Conservation (phyloP, 2,329 filamentous ascomycete genomes). For the Aspergillus sp. region DNA sequence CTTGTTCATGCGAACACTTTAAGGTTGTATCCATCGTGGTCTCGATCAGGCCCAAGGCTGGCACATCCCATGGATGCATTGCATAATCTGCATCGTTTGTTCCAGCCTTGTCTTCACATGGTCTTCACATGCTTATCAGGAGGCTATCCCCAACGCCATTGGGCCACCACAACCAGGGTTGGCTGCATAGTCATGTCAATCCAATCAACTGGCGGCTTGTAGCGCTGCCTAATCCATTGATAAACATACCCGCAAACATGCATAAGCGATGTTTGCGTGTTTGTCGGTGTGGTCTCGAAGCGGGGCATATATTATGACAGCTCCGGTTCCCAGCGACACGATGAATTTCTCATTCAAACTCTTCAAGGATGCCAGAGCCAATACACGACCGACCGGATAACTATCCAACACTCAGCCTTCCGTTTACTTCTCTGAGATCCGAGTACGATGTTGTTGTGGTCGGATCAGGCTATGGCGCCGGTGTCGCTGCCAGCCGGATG, state of each 20-base stretch:
- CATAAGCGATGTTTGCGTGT: background rate
- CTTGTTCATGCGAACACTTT: background rate
- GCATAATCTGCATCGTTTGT: background rate
- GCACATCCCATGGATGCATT: too few species aligned
- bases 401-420: conserved; percentile 4
- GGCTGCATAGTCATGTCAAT: background rate
- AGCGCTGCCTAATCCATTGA: too few species aligned
- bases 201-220: background rate
- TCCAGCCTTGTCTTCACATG: background rate
- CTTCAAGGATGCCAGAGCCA: too few species aligned
- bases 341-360: too few species aligned
- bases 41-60: background rate
- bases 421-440: background rate
- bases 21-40: too few species aligned
- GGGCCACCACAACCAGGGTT: too few species aligned
- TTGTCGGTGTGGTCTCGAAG: background rate
- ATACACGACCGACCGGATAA: conserved; percentile 13
- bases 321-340: background rate
- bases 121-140: background rate
- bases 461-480: conserved; percentile 71
- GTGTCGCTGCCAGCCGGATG: conserved; percentile 68
- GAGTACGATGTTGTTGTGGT: conserved; percentile 69
- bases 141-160: background rate
- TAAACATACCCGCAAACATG: background rate
- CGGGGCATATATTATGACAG: background rate